These are phyloP conservation scores for Quercus variabilis DNA, from an alignment of 306 rosid species.

Conservation along the genomic window DNA sequence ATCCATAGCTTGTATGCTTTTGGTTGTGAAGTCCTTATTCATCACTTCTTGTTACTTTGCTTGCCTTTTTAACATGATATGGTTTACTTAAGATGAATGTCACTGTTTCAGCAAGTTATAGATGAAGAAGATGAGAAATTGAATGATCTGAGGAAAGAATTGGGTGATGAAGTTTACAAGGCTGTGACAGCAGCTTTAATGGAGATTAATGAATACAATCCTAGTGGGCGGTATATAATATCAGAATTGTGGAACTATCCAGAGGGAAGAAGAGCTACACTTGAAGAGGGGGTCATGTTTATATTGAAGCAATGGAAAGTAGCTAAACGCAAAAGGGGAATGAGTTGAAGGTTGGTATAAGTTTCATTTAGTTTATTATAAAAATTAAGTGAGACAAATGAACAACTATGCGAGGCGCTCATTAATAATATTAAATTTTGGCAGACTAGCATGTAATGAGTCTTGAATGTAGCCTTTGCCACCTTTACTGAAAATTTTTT, in stretches of 20 bases:
- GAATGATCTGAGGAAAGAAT: constrained; percentile 34
- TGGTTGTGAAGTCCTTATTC: not conserved
- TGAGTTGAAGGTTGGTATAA: constrained; percentile 19
- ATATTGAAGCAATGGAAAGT: constrained; percentile 39
- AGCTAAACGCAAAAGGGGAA: constrained; percentile 27
- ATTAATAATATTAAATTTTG: not conserved
- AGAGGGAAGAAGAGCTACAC: constrained; percentile 41
- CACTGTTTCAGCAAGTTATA: constrained; percentile 50
- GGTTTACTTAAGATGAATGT: constrained; percentile 1
- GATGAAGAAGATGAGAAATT: constrained; percentile 48
- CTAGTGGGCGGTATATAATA: constrained; percentile 51
- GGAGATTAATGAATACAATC: constrained; percentile 57
- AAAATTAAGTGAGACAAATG: not conserved
- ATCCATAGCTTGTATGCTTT: constrained; percentile 12
- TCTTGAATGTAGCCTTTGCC: not conserved
- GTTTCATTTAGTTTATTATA: not conserved
- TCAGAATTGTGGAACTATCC: constrained; percentile 53
- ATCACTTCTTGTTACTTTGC: constrained; percentile 6
- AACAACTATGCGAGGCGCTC: not conserved
- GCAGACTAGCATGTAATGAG: not conserved
- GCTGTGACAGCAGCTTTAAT: constrained; percentile 47
- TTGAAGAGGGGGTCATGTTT: constrained; percentile 37
- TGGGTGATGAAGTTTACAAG: constrained; percentile 38
- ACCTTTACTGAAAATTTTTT: not conserved
- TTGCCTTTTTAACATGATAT: not conserved